Evolutionary conservation across 352 stramenopile species (phyloP), one percentile per base, ranked within the genome.

Genomic region (Pythium angustatum): DNA sequence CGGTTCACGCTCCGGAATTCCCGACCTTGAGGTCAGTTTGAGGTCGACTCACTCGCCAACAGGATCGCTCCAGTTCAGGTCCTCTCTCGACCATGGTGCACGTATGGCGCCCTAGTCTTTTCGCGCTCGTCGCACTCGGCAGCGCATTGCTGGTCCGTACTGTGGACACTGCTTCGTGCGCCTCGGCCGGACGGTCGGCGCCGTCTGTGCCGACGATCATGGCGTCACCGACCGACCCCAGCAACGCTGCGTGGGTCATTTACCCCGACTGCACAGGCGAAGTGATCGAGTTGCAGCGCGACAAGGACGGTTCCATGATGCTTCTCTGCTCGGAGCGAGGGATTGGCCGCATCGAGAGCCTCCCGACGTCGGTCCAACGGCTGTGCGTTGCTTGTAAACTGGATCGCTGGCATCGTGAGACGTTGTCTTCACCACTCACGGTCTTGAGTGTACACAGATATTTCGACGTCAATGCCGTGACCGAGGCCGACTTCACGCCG

Each of bases 191-290:
- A 11, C 50, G 21, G 2, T 12, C 40, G 38, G 56, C 50, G 33
- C 64, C 64, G 3, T 15, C 14, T 1, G 64, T 61, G n/a, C 41
- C 30, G 19, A 77, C 71, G 31, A 53, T 77, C 38, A 64, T 72
- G 47, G 58, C 57, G 17, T 68, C 66, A 10, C n/a, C 51, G 9
- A 40, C 48, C 28, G 69, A 73, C 56, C 24, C 38, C 5, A 55
- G 14, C 22, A 63, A 24, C 44, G 55, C 56, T 17, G 71, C 71
- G 34, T 61, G 68, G 41, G 45, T 77, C 22, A 36, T 77, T 21
- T 24, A 47, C 22, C 45, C 66, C 7, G 49, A 77, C 36, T 77
- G 71, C 60, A 59, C 43, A 0, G 9, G 48, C 0, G 51, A 61
- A 10, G 12, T 58, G 14, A 21, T 43, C 17, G n/a, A 28, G 28